Evolutionary conservation across 2,329 filamentous ascomycete species (phyloP).

Genomic region (Nemania sp.): DNA sequence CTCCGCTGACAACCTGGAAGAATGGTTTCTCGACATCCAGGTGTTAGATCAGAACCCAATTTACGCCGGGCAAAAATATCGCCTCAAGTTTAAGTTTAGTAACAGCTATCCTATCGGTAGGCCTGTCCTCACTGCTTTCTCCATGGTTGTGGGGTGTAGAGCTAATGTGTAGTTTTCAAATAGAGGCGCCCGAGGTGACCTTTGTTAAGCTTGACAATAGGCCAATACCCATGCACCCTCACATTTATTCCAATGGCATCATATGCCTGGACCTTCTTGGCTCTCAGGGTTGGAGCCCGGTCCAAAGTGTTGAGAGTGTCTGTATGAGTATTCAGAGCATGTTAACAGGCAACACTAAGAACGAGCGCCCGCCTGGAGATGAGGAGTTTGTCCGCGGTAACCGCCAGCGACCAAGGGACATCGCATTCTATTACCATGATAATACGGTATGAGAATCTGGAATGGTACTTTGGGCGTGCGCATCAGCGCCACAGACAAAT

Average conservation of each 20-base stretch:
- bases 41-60: slow-evolving; percentile 93
- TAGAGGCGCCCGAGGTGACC: slow-evolving; percentile 94
- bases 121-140: slow-evolving; percentile 35
- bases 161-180: slow-evolving; percentile 33
- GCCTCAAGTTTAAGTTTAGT: slow-evolving; percentile 88
- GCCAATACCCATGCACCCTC: slow-evolving; percentile 91
- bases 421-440: slow-evolving; percentile 95
- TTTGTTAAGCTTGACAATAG: slow-evolving; percentile 76
- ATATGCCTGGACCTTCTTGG: slow-evolving; percentile 96
- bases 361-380: slow-evolving; percentile 90
- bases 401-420: slow-evolving; percentile 83
- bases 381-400: slow-evolving; percentile 89
- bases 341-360: slow-evolving; percentile 93
- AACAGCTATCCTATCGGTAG: slow-evolving; percentile 89
- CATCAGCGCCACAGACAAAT: slow-evolving; percentile 13
- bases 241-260: slow-evolving; percentile 98
- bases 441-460: slow-evolving; percentile 71
- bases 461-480: slow-evolving; percentile 1
- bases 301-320: slow-evolving; percentile 96
- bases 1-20: slow-evolving; percentile 82
- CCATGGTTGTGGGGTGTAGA: background rate
- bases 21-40: slow-evolving; percentile 92
- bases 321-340: slow-evolving; percentile 99
- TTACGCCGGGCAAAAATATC: slow-evolving; percentile 82
- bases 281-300: slow-evolving; percentile 90